Base-by-base conservation (phyloP, 1,284 basidiomycete species). In the Sanghuangporus sanghuang region DNA sequence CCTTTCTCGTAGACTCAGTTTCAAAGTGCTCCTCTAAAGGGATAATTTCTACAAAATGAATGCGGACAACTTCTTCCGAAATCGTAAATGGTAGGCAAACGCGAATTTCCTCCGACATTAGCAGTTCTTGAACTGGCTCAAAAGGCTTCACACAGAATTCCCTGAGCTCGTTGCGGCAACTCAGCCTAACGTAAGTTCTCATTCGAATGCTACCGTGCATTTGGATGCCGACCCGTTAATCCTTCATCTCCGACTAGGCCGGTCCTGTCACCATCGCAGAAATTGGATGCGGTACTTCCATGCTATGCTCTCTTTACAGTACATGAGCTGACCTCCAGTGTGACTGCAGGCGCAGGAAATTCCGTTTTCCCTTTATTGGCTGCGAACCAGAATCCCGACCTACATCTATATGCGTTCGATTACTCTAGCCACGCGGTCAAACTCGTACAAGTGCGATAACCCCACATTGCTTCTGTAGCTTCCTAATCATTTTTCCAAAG, bases 351-450 rank as follows among this genome's bases (percentile, higher is more conserved):
- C 49, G 93, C 95, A 16, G 97, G 97, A 32, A 98, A 97, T 72
- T 92, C 96, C 1, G 86, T 96, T 0, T 98, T 97, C 70, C 97
- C 97, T 0, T 77, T 98, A 2, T 78, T 98, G 12, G 80, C 85
- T 53, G 78, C 85, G 48, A 98, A 98, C 73, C 76, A 86, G 71
- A 99, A 99, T 73, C 86, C 92, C 0, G 73, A 84, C 0, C 82
- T 99, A 21, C 73, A 73, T 12, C 78, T 90, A 42, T 83, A 85
- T 59, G 96, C 95, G 0, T 96, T 92, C 68, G 97, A 99, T 76
- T 99, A 97, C 73, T 92, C 95, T 0, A 79, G 81, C 3, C 90
- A 93, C 69, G 97, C 97, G 1, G 85, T 99, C 18, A 86, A 93
- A 62, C 83, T 99, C n/a, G 93, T 99, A 21, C 89, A 94, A 76